Percentiles rank a stretch among this genome's conserved stretches.
Conservation (phyloP, 768 basidiomycete genomes). For the Leucocoprinus birnbaumii region DNA sequence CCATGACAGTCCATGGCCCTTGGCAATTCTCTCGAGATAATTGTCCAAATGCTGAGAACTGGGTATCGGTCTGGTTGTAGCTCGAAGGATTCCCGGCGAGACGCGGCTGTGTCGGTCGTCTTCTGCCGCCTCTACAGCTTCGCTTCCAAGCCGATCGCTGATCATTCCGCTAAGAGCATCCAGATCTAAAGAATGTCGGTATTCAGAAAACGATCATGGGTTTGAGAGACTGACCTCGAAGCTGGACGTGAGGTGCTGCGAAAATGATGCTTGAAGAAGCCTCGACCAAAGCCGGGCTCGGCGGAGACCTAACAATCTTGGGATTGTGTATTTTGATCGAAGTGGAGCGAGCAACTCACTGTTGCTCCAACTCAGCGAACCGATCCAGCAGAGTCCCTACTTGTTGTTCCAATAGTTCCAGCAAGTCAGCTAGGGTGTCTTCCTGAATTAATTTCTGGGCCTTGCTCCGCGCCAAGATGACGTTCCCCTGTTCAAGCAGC, state of each 20-base stretch:
- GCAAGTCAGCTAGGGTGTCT: slow-evolving; percentile 56
- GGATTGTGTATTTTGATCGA: background rate
- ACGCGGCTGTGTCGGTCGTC: slow-evolving; percentile 52
- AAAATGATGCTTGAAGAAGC: slow-evolving; percentile 69
- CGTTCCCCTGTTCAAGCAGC: slow-evolving; percentile 56
- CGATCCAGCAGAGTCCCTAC: slow-evolving; percentile 60
- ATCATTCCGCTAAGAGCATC: slow-evolving; percentile 51
- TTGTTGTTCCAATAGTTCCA: slow-evolving; percentile 66
- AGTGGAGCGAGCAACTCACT: slow-evolving; percentile 29
- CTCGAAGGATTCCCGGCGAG: slow-evolving; percentile 51
- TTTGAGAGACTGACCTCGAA: slow-evolving; percentile 43
- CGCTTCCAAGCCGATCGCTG: slow-evolving; percentile 50
- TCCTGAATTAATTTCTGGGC: slow-evolving; percentile 65
- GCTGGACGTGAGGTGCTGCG: slow-evolving; percentile 52
- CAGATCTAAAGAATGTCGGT: slow-evolving; percentile 53
- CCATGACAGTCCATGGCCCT: slow-evolving; percentile 56
- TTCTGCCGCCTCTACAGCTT: slow-evolving; percentile 52
- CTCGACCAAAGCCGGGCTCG: slow-evolving; percentile 55
- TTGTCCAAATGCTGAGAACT: slow-evolving; percentile 54
- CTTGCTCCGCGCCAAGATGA: slow-evolving; percentile 67
- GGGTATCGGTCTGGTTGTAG: slow-evolving; percentile 49
- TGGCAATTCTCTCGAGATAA: slow-evolving; percentile 53
- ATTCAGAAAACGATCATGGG: background rate
- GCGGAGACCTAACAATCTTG: slow-evolving; percentile 28
- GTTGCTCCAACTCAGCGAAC: slow-evolving; percentile 52